These are phyloP conservation scores for Colletotrichum sp. DNA, from an alignment of 2,329 filamentous ascomycete genomes.

Conservation along the genomic window DNA sequence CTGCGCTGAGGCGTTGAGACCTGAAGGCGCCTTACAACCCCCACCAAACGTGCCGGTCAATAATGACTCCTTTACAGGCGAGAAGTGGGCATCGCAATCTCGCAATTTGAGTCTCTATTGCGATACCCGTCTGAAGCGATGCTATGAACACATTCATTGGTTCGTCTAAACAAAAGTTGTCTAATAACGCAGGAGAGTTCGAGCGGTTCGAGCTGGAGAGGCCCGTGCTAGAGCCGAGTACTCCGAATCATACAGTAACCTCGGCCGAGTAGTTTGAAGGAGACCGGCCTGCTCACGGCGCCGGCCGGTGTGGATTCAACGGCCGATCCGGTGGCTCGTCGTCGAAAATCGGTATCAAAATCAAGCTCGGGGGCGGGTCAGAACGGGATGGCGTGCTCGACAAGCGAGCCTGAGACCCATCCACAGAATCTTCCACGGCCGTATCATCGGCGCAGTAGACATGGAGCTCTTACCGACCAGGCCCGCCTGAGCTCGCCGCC, in stretches of 20 bases:
- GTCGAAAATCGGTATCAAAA: background rate
- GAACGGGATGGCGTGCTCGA: background rate
- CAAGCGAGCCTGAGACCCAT: background rate
- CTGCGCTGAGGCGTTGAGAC: background rate
- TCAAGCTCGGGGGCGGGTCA: background rate
- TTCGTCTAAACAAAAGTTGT: background rate
- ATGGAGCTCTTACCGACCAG: background rate
- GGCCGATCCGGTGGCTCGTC: background rate
- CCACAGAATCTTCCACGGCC: background rate
- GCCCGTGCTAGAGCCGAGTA: background rate
- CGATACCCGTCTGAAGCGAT: background rate
- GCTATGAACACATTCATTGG: background rate
- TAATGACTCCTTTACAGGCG: background rate
- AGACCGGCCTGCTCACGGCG: background rate
- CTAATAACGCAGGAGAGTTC: background rate
- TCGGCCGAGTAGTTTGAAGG: background rate
- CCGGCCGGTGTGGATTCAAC: background rate
- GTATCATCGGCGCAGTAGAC: background rate
- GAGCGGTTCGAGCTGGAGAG: background rate
- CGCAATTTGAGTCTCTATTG: background rate
- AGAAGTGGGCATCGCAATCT: background rate
- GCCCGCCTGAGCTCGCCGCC: background rate
- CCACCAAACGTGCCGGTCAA: background rate
- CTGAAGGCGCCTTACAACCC: background rate
- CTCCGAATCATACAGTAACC: background rate